Evolutionary conservation across 208 protist genomes (phyloP).

Genomic region (Trypanosoma cruzi): DNA sequence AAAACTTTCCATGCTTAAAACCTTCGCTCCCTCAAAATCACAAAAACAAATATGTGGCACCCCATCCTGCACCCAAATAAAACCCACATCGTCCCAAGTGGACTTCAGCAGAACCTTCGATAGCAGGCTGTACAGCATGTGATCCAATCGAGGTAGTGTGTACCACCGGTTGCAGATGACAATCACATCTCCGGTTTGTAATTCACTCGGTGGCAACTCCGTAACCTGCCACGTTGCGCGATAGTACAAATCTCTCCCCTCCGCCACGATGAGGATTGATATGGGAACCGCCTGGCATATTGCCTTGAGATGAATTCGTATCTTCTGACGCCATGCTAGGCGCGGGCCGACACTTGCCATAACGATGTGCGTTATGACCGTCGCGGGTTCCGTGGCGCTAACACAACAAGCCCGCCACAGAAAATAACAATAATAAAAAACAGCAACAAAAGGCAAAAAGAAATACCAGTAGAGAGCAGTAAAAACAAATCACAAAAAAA

Average conservation of each 20-base stretch:
- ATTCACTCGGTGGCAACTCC: conserved; percentile 42
- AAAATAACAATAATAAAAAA: conserved; percentile 12
- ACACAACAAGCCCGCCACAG: background rate
- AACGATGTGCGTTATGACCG: background rate
- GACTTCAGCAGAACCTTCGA: conserved; percentile 88
- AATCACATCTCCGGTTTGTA: conserved; percentile 81
- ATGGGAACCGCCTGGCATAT: conserved; percentile 74
- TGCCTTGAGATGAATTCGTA: conserved; percentile 73
- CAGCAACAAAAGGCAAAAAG: conserved; percentile 1
- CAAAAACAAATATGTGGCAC: conserved; percentile 68
- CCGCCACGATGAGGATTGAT: conserved; percentile 77
- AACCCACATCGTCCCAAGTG: conserved; percentile 86
- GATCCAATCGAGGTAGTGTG: conserved; percentile 76
- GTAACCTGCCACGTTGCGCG: conserved; percentile 75
- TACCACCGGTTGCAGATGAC: conserved; percentile 90
- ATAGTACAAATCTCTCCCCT: conserved; percentile 85
- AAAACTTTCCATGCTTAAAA: conserved; percentile 68
- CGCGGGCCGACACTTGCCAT: conserved; percentile 60
- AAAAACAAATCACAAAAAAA: conserved; percentile 5
- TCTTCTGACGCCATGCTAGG: conserved; percentile 63
- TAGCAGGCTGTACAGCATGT: conserved; percentile 72
- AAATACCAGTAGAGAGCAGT: conserved; percentile 1
- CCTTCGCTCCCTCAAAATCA: conserved; percentile 67
- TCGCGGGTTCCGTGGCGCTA: background rate
- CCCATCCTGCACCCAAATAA: conserved; percentile 58